Evolutionary conservation across 1,139 yeast genomes (phyloP).

Genomic region (Groenewaldozyma sp.): DNA sequence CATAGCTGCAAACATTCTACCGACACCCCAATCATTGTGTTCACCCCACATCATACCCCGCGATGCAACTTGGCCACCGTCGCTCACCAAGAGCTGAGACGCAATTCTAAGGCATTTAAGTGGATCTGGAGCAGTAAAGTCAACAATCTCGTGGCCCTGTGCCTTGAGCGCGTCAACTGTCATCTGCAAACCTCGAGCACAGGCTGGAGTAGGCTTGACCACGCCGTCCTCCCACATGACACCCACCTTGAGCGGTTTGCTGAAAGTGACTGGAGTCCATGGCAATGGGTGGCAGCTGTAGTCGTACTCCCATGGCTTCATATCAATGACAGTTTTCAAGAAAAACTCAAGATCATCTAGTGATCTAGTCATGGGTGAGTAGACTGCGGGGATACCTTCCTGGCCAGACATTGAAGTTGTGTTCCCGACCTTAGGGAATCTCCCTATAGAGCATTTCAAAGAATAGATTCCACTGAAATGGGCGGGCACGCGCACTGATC

Average conservation of each 20-base stretch:
- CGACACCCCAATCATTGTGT: conserved; percentile 32
- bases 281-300: conserved; percentile 46
- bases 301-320: conserved; percentile 62
- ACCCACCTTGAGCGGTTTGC: conserved; percentile 39
- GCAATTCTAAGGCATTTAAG: conserved; percentile 33
- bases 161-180: conserved; percentile 39
- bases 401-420: conserved; percentile 50
- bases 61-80: conserved; percentile 28
- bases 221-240: conserved; percentile 38
- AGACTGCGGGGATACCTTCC: conserved; percentile 45
- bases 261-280: conserved; percentile 46
- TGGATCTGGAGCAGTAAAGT: conserved; percentile 42
- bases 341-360: conserved; percentile 57
- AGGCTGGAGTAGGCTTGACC: conserved; percentile 54
- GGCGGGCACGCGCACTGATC: conserved; percentile 45
- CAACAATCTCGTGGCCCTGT: conserved; percentile 53
- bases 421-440: conserved; percentile 40
- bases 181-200: conserved; percentile 41
- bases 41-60: conserved; percentile 29
- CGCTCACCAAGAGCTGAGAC: conserved; percentile 31
- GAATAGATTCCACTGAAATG: conserved; percentile 42
- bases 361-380: conserved; percentile 50
- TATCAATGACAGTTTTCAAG: conserved; percentile 45
- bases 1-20: conserved; percentile 25
- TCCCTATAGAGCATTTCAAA: conserved; percentile 40